Base-by-base conservation (phyloP, 2,329 filamentous ascomycete genomes). In the Aspergillus fumigatus region DNA sequence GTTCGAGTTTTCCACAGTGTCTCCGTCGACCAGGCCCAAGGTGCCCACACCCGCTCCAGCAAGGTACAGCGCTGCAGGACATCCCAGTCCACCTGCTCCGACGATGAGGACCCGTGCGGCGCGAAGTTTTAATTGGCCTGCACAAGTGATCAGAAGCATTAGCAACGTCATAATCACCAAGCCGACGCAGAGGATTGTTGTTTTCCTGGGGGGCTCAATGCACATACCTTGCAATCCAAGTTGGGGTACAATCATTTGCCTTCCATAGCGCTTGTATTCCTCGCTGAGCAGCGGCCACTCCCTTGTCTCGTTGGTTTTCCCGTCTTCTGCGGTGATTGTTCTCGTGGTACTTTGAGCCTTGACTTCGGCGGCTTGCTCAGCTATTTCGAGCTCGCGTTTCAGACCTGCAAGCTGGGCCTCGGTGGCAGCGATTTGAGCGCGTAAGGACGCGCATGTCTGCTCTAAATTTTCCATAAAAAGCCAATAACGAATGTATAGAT, bases 1-100 rank as follows among this genome's bases (percentile, higher is more conserved):
- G 70, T 99, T 99, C 27, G 92, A 96, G 17, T 82, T 77, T 70
- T 97, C 94, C 29, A 99, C 93, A 0, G 80, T 80, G 73, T 99
- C 94, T 3, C 89, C 92, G 70, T 99, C 94, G 25, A 94, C 84
- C 7, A 99, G 78, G 0, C 93, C 92, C 19, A 99, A 74, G 0
- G 82, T 89, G 8, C 92, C 92, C 1, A 97, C 82, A 0, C 94
- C 94, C 1, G 94, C 89, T 23, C 91, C 93, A 9, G 92, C 90
- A 1, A 99, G 84, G 70, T 99, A 99, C n/a, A 89, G 84, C 0
- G 92, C 90, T 11, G 94, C 92, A 10, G 94, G 94, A 70, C 91
- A 97, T 10, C 94, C 94, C 11, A 99, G 78, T 0, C 94, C 94
- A 5, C 94, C 94, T 1, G 90, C 87, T 10, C 94, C 94, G 25